Evolutionary conservation across 805 yeast genomes (phyloP).

Genomic region (Zygosaccharomyces lentus): DNA sequence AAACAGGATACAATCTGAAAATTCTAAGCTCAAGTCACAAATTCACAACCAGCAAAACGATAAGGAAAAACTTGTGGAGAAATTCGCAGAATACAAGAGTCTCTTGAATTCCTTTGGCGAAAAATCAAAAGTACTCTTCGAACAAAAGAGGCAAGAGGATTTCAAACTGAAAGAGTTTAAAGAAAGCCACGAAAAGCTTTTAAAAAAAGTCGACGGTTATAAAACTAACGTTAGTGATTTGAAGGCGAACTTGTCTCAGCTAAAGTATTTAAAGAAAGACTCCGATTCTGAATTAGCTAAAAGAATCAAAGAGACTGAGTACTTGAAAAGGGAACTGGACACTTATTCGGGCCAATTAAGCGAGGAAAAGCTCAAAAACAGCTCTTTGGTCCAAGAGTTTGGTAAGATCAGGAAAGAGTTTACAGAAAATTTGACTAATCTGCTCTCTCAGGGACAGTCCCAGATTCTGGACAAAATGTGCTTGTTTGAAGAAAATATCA

Average conservation of each 20-base stretch:
- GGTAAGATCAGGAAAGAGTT: conserved; percentile 9
- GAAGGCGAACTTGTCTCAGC: conserved; percentile 24
- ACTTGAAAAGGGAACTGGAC: conserved; percentile 37
- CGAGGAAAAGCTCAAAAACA: conserved; percentile 42
- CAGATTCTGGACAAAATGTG: conserved; percentile 5
- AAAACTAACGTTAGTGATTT: conserved; percentile 23
- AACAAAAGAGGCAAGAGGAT: conserved; percentile 25
- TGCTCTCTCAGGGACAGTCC: conserved; percentile 5
- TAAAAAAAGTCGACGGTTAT: conserved; percentile 18
- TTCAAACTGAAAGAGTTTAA: conserved; percentile 23
- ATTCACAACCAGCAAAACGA: conserved; percentile 24
- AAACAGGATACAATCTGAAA: conserved; percentile 28
- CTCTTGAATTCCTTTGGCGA: conserved; percentile 24
- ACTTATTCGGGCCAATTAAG: conserved; percentile 44
- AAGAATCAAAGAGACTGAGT: conserved; percentile 35
- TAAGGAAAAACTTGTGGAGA: conserved; percentile 19
- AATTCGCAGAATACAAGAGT: conserved; percentile 24
- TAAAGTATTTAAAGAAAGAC: conserved; percentile 24
- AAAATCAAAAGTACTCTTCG: conserved; percentile 20
- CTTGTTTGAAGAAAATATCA: conserved; percentile 7
- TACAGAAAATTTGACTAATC: conserved; percentile 3
- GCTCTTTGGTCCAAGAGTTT: conserved; percentile 23
- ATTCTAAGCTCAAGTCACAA: conserved; percentile 25
- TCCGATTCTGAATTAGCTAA: conserved; percentile 19
- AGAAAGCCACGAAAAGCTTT: conserved; percentile 19